Evolutionary conservation across 2,329 filamentous ascomycete species (phyloP), one percentile per base, ranked within the genome.

Genomic region (Claviceps sp.): DNA sequence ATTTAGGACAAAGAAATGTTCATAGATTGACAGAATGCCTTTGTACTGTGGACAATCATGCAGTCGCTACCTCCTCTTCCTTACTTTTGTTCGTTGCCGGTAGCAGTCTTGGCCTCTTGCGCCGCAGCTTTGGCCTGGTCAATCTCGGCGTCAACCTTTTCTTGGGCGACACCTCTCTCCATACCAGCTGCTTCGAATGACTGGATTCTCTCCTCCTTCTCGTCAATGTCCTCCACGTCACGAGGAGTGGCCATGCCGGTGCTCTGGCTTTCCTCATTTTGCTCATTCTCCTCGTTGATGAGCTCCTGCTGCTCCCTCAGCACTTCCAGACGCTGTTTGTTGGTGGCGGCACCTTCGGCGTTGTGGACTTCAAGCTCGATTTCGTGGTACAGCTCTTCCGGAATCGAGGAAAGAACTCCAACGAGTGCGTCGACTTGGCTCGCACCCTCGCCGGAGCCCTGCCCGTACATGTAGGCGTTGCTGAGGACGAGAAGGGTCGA

Each of bases 331-430:
- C 93, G 86, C 76, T 97, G 93, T 78, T 94, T 96, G 80, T 98
- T 98, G 58, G 93, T 98, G 24, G 93, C 93, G 11, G 90, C 91
- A 55, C 93, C 93, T 72, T 98, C 93, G 48, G 91, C 90, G 55
- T 85, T 95, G 76, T 96, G 89, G 9, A 98, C 89, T 72, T 98
- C 93, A 36, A 98, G 85, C 71, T 97, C 93, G 57, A 98, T 96
- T 74, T 98, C 93, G 76, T 98, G 93, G 87, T 94, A 98, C 42
- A 98, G 78, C 69, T 98, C 93, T 70, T 98, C 93, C 3, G 93
- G 93, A 56, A 98, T 97, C 55, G 87, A 90, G 42, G 88, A 94
- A 42, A 98, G 75, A 5, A 98, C 93, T 52, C 89, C 87, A 55
- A 90, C 88, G 48, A 98, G 79, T 0, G 93, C 89, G 59, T 96